A percentile compares a stretch with the other conserved stretches of the same genome.
Conservation (phyloP, 2,329 filamentous ascomycete genomes). For the Coniochaeta hoffmannii region DNA sequence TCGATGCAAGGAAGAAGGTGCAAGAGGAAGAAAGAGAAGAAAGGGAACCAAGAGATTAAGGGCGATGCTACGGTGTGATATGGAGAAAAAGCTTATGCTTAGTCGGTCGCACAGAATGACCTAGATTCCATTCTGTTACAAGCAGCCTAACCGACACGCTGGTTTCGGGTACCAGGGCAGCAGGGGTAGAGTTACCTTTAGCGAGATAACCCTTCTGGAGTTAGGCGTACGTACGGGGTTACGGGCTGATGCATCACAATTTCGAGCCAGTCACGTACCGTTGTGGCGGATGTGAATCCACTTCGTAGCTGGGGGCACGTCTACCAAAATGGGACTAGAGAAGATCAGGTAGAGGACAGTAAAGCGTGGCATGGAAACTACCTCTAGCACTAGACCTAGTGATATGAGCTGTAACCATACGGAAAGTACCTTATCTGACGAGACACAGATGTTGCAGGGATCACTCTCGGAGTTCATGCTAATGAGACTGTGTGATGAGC, state of each 20-base stretch:
- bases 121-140: neutral
- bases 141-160: neutral
- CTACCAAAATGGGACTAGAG: neutral
- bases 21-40: neutral
- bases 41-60: neutral
- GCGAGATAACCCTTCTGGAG: neutral
- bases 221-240: neutral
- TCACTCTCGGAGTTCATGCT: neutral
- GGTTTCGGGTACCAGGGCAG: neutral
- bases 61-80: neutral
- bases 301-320: neutral
- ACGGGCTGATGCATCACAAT: neutral
- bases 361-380: too few relatives aligned
- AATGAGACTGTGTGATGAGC: neutral
- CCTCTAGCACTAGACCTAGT: too few relatives aligned
- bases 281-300: neutral
- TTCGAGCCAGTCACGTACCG: neutral
- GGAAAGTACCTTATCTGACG: neutral
- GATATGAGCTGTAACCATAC: too few relatives aligned
- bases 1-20: neutral
- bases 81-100: neutral
- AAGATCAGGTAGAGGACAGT: too few relatives aligned
- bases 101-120: neutral
- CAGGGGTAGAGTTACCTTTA: neutral
- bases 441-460: neutral